These are phyloP conservation scores for Ochetophila trinervis DNA, from an alignment of 306 rosid species.

Conservation along the genomic window DNA sequence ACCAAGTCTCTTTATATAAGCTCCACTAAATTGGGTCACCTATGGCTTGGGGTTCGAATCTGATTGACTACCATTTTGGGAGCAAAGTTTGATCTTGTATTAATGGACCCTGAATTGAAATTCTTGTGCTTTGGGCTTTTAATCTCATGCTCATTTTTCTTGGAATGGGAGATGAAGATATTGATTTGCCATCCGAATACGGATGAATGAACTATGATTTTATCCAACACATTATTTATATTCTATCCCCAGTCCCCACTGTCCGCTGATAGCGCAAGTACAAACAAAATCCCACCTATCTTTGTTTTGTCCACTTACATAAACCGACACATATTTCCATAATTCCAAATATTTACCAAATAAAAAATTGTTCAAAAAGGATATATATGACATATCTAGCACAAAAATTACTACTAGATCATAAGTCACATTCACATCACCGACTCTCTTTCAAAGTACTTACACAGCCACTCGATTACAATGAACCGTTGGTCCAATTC, in stretches of 20 bases:
- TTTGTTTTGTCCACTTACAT: slow-evolving; percentile 2
- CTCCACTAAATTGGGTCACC: too few relatives aligned
- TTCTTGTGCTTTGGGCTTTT: slow-evolving; percentile 4
- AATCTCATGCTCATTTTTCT: too few relatives aligned
- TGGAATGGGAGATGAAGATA: too few relatives aligned
- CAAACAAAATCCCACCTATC: not conserved
- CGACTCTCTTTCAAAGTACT: not conserved
- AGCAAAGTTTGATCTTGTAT: too few relatives aligned
- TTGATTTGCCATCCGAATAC: not conserved
- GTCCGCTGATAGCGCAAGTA: slow-evolving; percentile 15
- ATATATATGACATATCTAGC: too few relatives aligned
- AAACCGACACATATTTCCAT: slow-evolving; percentile 12
- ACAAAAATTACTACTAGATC: too few relatives aligned
- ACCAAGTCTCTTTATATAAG: too few relatives aligned
- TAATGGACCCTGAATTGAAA: not conserved
- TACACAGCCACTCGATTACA: not conserved
- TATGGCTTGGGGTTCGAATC: too few relatives aligned
- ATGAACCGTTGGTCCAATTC: not conserved
- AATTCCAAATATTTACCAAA: not conserved
- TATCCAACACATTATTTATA: not conserved
- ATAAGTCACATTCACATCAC: not conserved
- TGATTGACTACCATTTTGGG: too few relatives aligned
- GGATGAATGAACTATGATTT: too few relatives aligned
- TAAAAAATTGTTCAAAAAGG: not conserved
- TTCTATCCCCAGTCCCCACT: not conserved